phyloP scores from a whole-genome alignment of 768 basidiomycete genomes.

The Trametes cubensis region DNA sequence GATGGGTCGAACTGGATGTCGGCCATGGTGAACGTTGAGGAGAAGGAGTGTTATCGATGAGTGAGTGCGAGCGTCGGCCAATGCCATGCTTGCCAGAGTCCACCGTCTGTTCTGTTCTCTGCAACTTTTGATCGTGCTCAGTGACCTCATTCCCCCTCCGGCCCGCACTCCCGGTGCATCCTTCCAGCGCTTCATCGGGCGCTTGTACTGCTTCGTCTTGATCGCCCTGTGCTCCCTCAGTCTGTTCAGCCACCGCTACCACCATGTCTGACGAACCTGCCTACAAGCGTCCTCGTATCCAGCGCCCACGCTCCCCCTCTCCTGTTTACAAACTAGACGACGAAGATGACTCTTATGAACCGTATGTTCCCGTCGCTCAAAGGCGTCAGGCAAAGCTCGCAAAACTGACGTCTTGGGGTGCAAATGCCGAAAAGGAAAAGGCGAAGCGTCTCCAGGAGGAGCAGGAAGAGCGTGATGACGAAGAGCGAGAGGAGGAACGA shows the following conservation, averaged over 20 bases:
- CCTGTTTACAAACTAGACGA: constrained; percentile 65
- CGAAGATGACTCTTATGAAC: constrained; percentile 67
- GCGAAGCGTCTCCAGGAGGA: constrained; percentile 57
- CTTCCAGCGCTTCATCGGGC: not conserved
- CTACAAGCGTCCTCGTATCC: constrained; percentile 52
- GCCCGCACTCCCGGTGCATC: not conserved
- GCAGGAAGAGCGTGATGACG: constrained; percentile 63
- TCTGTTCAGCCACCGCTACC: not conserved
- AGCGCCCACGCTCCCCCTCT: constrained; percentile 54
- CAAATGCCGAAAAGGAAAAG: constrained; percentile 54
- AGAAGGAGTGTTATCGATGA: constrained; percentile 17
- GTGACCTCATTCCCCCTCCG: constrained; percentile 17
- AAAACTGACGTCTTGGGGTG: constrained; percentile 66
- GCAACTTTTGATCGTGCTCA: constrained; percentile 2
- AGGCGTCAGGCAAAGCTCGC: constrained; percentile 80
- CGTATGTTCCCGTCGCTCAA: constrained; percentile 87
- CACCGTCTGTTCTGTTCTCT: too few species aligned
- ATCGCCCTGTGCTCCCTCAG: not conserved
- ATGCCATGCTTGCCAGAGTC: not conserved
- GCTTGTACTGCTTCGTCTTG: not conserved
- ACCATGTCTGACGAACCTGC: constrained; percentile 38
- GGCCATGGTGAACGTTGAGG: constrained; percentile 24
- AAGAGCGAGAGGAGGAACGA: constrained; percentile 77
- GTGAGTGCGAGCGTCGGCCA: not conserved
- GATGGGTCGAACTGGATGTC: constrained; percentile 55